Base-by-base conservation (phyloP, 257 asterid genomes). In the Voacanga thouarsii region DNA sequence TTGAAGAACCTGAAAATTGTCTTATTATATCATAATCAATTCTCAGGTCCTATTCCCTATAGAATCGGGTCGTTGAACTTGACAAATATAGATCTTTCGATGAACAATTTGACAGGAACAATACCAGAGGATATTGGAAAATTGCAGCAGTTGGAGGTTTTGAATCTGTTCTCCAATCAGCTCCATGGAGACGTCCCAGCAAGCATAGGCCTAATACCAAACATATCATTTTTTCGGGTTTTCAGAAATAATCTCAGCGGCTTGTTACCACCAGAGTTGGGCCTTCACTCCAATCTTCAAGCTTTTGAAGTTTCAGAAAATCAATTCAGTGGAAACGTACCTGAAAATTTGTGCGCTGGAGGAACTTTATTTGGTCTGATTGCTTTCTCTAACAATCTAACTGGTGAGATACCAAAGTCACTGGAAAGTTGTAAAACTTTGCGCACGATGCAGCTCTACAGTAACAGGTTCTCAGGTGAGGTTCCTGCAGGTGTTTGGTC, bases 111-210 rank as follows among this genome's bases (percentile, higher is more conserved):
- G 83, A 86, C 87, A 0, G 98, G 98, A 41, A 61, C 24, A 78
- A 89, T 95, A 39, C 96, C 99, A 0, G 92, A 80, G 67, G 95
- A 86, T 79, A 41, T 93, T 49, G 97, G 93, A 18, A 90, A 90
- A 79, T 72, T 89, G 81, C 77, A 84, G n/a, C 85, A 86, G 0
- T 60, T 95, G 82, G 79, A 86, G 82, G 18, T 80, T 44, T 75
- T 95, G 81, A 78, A 80, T 85, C 74, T 93, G 63, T 89, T 41
- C 39, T 18, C 64, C 0, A 95, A 95, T 70, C 74, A 85, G 1
- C 79, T 95, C 65, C 45, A 61, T 10, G 99, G 97, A 14, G 88
- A 84, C 75, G 24, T 95, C 28, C 96, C 99, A 12, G 83, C 64
- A 75, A 83, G 89, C 70, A 82, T 95, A 21, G 97, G 94, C 72